Evolutionary conservation across 2,329 filamentous ascomycete species (phyloP).

Genomic region (Aspergillus nomiae): DNA sequence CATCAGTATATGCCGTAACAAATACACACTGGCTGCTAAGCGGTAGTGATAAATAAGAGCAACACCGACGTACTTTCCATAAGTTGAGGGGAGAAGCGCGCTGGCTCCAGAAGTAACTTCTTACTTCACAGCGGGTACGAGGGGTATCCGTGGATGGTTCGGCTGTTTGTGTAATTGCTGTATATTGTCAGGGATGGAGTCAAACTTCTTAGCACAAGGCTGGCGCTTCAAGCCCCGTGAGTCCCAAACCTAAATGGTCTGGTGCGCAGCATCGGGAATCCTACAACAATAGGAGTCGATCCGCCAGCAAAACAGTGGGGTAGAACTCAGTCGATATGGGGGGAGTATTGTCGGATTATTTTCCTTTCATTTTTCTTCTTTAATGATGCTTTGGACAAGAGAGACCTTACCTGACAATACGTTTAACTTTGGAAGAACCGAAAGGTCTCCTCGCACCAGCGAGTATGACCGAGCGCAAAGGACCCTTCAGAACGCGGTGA

Average conservation of each 20-base stretch:
- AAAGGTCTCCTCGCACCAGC: slow-evolving; percentile 2
- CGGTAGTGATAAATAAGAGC: not conserved
- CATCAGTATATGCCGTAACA: not conserved
- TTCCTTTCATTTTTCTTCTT: not conserved
- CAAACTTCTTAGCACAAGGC: not conserved
- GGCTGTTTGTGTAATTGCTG: slow-evolving; percentile 2
- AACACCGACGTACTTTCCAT: slow-evolving; percentile 38
- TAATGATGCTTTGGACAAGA: not conserved
- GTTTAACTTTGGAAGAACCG: not conserved
- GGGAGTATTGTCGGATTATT: too few species aligned
- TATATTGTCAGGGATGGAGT: not conserved
- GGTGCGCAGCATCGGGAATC: not conserved
- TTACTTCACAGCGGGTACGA: slow-evolving; percentile 10
- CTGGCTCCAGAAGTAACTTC: slow-evolving; percentile 21
- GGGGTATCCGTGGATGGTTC: slow-evolving; percentile 8
- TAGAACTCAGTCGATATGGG: not conserved
- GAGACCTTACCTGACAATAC: not conserved
- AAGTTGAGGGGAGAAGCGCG: slow-evolving; percentile 24
- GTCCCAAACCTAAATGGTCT: not conserved
- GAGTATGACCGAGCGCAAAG: not conserved
- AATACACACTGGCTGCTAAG: not conserved
- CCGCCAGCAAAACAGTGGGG: not conserved
- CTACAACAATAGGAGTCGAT: not conserved
- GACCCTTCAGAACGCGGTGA: slow-evolving; percentile 6
- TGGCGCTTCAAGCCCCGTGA: not conserved